These are phyloP conservation scores for Naumovozyma dairenensis DNA, from an alignment of 805 yeast genomes.

Conservation along the genomic window DNA sequence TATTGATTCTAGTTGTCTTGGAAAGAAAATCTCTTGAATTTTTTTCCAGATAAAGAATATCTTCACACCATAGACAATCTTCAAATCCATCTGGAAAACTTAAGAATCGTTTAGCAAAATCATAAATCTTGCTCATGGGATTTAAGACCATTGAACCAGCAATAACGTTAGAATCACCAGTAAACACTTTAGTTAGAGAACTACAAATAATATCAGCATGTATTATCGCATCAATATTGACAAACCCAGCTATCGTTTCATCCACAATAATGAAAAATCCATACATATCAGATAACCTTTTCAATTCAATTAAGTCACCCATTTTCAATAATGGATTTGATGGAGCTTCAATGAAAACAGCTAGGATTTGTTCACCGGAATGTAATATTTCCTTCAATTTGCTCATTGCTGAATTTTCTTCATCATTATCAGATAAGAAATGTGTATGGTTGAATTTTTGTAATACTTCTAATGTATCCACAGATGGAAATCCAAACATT, in stretches of 20 bases:
- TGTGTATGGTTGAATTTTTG: constrained; percentile 87
- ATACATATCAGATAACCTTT: constrained; percentile 55
- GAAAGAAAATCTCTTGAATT: constrained; percentile 81
- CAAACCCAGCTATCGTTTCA: constrained; percentile 88
- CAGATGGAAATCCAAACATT: constrained; percentile 94
- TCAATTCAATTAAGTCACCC: constrained; percentile 61
- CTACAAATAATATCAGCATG: constrained; percentile 81
- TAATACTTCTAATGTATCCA: constrained; percentile 79
- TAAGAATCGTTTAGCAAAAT: constrained; percentile 29
- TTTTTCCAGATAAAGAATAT: constrained; percentile 82
- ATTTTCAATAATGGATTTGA: constrained; percentile 86
- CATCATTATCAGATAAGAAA: constrained; percentile 80
- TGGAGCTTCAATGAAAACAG: constrained; percentile 87
- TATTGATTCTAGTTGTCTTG: constrained; percentile 46
- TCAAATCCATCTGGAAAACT: constrained; percentile 46
- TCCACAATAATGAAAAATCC: constrained; percentile 78
- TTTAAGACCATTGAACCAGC: constrained; percentile 83
- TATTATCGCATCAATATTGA: constrained; percentile 71
- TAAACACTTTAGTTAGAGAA: constrained; percentile 83
- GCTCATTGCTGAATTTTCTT: constrained; percentile 36
- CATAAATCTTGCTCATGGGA: constrained; percentile 45
- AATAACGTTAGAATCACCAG: constrained; percentile 93
- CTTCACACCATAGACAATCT: constrained; percentile 86
- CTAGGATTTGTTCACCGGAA: constrained; percentile 57
- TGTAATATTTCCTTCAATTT: constrained; percentile 55